Conservation (phyloP, 169 alveolate species). For the Babesia bovis region DNA sequence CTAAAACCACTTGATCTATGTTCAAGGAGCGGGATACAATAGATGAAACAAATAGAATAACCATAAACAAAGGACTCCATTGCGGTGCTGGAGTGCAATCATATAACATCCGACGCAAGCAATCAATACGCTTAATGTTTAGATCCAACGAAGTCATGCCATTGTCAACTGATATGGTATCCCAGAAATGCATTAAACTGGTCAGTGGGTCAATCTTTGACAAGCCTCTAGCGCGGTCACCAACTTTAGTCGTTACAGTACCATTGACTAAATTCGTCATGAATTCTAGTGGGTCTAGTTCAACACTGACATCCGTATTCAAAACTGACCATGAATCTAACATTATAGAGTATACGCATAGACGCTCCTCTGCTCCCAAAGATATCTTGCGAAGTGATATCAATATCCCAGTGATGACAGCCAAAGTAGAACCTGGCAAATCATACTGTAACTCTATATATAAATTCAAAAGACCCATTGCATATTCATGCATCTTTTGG, state of each 20-base stretch:
- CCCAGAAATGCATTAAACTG: conserved; percentile 35
- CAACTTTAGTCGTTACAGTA: not conserved
- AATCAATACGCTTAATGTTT: conserved; percentile 19
- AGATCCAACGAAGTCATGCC: conserved; percentile 19
- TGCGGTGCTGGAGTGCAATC: conserved; percentile 12
- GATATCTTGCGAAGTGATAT: conserved; percentile 23
- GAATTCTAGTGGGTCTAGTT: conserved; percentile 9
- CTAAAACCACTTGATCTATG: not conserved
- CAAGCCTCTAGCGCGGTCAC: not conserved
- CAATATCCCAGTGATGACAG: conserved; percentile 1
- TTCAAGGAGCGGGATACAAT: conserved; percentile 1
- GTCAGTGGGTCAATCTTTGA: not conserved
- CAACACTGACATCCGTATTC: not conserved
- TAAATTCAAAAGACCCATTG: conserved; percentile 14
- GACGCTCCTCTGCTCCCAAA: not conserved
- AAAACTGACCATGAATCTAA: conserved; percentile 24
- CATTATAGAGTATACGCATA: conserved; percentile 18
- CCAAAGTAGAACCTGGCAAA: conserved; percentile 12
- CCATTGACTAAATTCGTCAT: conserved; percentile 19
- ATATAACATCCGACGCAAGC: conserved; percentile 9
- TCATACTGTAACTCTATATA: conserved; percentile 29
- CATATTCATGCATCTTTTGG: conserved; percentile 23
- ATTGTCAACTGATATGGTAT: conserved; percentile 19
- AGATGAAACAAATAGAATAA: conserved; percentile 21
- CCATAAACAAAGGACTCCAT: conserved; percentile 27